Evolutionary conservation across 83 land plant species (phyloP).

Genomic region (Thuja plicata): DNA sequence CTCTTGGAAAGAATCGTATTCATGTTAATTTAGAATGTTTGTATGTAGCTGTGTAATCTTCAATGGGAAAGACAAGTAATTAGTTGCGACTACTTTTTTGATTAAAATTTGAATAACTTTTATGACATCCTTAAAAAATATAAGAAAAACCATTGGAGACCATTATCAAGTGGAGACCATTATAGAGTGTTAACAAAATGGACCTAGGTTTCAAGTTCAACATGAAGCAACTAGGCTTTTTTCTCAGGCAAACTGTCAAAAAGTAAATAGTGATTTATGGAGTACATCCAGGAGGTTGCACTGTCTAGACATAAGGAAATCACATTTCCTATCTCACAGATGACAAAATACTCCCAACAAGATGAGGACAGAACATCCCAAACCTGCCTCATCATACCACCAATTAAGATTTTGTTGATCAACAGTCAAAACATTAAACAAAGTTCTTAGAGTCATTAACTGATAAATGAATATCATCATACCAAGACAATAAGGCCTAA

Average conservation of each 20-base stretch:
- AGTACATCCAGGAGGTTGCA: not conserved
- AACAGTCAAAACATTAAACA: too few relatives aligned
- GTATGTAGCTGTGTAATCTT: too few relatives aligned
- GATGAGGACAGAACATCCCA: not conserved
- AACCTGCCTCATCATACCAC: not conserved
- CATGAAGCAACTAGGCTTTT: not conserved
- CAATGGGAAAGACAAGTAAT: not conserved
- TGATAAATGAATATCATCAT: not conserved
- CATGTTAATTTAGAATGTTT: too few relatives aligned
- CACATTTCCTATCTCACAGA: not conserved
- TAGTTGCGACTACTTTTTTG: not conserved
- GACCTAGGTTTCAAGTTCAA: not conserved
- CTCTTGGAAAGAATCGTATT: too few relatives aligned
- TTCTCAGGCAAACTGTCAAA: not conserved
- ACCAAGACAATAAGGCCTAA: not conserved
- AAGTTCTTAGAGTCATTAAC: not conserved
- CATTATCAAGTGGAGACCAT: not conserved
- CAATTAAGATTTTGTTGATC: not conserved
- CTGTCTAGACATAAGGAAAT: not conserved
- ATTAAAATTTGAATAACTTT: not conserved
- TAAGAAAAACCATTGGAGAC: not conserved
- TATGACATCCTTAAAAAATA: not conserved
- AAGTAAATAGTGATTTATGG: not conserved
- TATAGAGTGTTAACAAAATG: not conserved
- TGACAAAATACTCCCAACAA: not conserved